phyloP scores from a whole-genome alignment of 129 eudicot species.

The Lonicera japonica region DNA sequence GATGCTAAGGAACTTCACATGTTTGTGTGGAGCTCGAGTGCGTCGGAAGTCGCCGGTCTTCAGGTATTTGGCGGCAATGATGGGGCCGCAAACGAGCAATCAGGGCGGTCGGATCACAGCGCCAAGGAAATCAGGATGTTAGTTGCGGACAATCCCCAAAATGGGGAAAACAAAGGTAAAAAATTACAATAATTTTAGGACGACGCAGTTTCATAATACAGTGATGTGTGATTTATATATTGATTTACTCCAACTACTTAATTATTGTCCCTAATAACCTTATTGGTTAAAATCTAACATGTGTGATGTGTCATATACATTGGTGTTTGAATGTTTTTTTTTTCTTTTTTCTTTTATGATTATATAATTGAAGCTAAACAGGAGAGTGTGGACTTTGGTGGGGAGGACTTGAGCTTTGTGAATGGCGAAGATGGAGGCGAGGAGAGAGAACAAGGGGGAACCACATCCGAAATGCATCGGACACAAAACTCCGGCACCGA shows the following conservation, averaged over 20 bases:
- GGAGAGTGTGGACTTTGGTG: constrained; percentile 30
- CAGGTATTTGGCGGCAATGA: constrained; percentile 70
- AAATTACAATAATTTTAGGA: too few species aligned
- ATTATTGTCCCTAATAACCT: not conserved
- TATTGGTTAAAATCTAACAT: too few species aligned
- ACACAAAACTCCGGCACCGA: constrained; percentile 28
- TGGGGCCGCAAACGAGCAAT: constrained; percentile 49
- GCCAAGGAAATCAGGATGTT: constrained; percentile 82
- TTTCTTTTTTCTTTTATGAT: not conserved
- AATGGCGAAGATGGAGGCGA: constrained; percentile 52
- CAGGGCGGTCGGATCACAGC: constrained; percentile 54
- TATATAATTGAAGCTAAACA: constrained; percentile 16
- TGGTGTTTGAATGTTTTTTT: not conserved
- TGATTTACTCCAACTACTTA: too few species aligned
- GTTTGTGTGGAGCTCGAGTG: constrained; percentile 95
- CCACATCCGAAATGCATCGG: constrained; percentile 41
- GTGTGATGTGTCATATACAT: too few species aligned
- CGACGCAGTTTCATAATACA: too few species aligned
- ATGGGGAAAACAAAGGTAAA: constrained; percentile 57
- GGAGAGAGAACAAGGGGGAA: constrained; percentile 45
- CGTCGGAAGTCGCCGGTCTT: constrained; percentile 68
- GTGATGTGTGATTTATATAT: too few species aligned
- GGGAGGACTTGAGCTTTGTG: constrained; percentile 52
- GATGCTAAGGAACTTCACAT: constrained; percentile 88
- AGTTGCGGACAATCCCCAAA: constrained; percentile 56